Base-by-base conservation (phyloP, 208 protist species). In the Trypanosomatidae sp. region DNA sequence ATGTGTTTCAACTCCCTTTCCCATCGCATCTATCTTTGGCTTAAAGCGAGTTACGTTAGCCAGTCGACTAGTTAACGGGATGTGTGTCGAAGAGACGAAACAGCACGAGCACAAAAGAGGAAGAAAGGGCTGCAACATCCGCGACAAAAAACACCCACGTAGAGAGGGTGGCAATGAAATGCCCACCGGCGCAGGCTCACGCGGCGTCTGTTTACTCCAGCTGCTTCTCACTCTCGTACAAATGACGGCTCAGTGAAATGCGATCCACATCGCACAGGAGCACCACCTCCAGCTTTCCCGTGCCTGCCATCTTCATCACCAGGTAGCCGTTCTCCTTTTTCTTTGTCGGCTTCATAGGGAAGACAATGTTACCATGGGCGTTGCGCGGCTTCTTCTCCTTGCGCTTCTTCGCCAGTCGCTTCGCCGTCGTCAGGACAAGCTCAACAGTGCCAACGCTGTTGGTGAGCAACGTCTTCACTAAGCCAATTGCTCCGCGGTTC, bases 201-300 rank as follows among this genome's bases (percentile, higher is more conserved):
- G 36, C 17, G 3, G 60, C 39, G 36, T 17, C n/a, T 56, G 5
- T 2, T 71, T 12, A 80, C 69, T 59, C 47, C 43, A 89, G 46
- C 49, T 79, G 68, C 47, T 82, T 87, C 60, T 87, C 83, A 43
- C 50, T 68, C 25, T 88, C 83, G 72, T 87, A 86, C n/a, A 94
- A 76, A 74, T 96, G 91, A 43, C 85, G 87, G 65, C 91, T 96
- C 13, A 96, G 70, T 0, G 62, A 62, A 12, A 96, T 74, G 41
- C 73, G 79, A 36, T 84, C 76, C 33, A 96, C 81, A 49, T 96
- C 87, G 22, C 79, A 73, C 41, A 95, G 50, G 7, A 86, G 69
- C 15, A 91, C 28, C 5, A 77, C 73, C 43, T 88, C 55, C 17
- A 76, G 71, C 47, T 74, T 60, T 9, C 15, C 62, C 22, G 81